Evolutionary conservation across 2,329 filamentous ascomycete species (phyloP).

Genomic region (Huntiella decipiens): DNA sequence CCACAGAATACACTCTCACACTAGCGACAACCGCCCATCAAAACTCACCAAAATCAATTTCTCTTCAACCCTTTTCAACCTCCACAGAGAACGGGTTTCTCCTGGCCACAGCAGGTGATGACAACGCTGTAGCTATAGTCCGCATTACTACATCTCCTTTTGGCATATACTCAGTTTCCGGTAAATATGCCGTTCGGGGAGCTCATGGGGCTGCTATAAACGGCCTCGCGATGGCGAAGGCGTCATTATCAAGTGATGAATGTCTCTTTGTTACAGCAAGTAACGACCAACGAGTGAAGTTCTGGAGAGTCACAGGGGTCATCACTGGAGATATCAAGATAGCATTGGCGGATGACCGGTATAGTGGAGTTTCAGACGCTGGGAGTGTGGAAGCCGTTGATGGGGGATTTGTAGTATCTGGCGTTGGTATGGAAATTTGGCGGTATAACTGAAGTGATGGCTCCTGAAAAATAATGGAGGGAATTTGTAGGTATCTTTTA

Average conservation of each 20-base stretch:
- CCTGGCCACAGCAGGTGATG: conserved; percentile 67
- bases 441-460: background rate
- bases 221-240: conserved; percentile 20
- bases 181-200: conserved; percentile 22
- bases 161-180: conserved; percentile 6
- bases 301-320: conserved; percentile 25
- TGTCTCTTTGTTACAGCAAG: conserved; percentile 25
- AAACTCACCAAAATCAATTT: conserved; percentile 55
- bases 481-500: no score
- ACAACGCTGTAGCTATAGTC: conserved; percentile 50
- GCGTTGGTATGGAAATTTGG: conserved; percentile 30
- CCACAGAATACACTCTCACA: conserved; percentile 15
- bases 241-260: background rate
- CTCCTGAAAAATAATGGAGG: no score
- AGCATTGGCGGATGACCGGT: conserved; percentile 27
- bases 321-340: conserved; percentile 15
- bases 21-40: conserved; percentile 45
- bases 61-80: conserved; percentile 32
- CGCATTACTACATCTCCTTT: conserved; percentile 2
- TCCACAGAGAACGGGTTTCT: conserved; percentile 42
- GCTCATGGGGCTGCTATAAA: conserved; percentile 60
- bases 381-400: conserved; percentile 29
- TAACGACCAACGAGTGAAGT: conserved; percentile 43
- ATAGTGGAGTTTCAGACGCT: conserved; percentile 42
- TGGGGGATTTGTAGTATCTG: conserved; percentile 22